These are phyloP conservation scores for Aphanomyces astaci DNA, from an alignment of 352 stramenopile species.

Conservation along the genomic window DNA sequence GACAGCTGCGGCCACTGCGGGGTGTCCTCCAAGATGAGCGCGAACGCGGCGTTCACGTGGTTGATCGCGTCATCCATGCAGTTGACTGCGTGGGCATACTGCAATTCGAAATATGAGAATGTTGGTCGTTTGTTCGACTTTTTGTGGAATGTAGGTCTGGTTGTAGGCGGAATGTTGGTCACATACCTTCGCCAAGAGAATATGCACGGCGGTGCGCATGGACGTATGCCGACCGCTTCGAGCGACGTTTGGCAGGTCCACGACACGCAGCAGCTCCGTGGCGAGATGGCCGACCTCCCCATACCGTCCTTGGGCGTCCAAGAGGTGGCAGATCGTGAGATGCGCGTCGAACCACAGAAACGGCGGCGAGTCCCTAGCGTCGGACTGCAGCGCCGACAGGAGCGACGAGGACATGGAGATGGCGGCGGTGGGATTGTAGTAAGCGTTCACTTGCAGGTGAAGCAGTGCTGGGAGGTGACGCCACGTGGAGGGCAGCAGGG, in stretches of 20 bases:
- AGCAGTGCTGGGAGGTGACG: not conserved
- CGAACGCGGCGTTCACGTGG: conserved; percentile 10
- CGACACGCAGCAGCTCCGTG: not conserved
- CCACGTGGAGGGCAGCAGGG: not conserved
- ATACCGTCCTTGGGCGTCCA: conserved; percentile 5
- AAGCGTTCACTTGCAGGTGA: not conserved
- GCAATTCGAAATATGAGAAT: no score
- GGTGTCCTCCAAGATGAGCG: not conserved
- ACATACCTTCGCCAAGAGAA: conserved; percentile 1
- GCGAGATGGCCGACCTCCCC: not conserved
- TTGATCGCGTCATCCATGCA: not conserved
- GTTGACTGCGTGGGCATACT: conserved; percentile 4
- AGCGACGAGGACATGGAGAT: not conserved
- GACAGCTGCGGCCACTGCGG: conserved; percentile 2
- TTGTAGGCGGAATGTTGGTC: no score
- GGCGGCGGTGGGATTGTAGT: not conserved
- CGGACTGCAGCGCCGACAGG: not conserved
- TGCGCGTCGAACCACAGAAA: conserved; percentile 7
- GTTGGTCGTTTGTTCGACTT: no score
- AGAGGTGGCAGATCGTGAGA: not conserved
- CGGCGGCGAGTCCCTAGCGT: not conserved
- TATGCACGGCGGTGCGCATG: not conserved
- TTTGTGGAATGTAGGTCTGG: no score
- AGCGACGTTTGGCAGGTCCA: not conserved
- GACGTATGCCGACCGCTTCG: not conserved